These are phyloP conservation scores for Plasmopara halstedii DNA, from an alignment of 352 stramenopile species.

Conservation along the genomic window DNA sequence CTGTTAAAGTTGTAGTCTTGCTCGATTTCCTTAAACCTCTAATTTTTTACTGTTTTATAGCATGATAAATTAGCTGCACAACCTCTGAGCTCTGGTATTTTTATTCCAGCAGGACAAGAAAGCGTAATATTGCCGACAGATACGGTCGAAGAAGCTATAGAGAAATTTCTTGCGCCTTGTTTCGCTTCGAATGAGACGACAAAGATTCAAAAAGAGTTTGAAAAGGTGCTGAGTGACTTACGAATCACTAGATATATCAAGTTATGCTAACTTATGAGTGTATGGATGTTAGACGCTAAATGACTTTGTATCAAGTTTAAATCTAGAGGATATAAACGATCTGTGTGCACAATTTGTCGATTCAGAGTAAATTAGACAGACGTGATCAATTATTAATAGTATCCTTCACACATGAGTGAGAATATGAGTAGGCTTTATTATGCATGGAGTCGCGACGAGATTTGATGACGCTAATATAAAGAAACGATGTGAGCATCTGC, in stretches of 20 bases:
- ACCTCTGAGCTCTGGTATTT: slow-evolving; percentile 17
- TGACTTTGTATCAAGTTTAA: slow-evolving; percentile 50
- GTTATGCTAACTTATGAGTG: slow-evolving; percentile 4
- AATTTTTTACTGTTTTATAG: not conserved
- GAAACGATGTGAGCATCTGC: no score
- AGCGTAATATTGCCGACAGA: slow-evolving; percentile 32
- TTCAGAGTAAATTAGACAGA: slow-evolving; percentile 14
- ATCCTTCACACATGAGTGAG: no score
- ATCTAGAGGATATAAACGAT: slow-evolving; percentile 64
- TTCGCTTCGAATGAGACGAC: slow-evolving; percentile 50
- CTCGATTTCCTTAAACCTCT: no score
- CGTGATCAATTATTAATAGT: no score
- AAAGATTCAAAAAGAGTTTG: slow-evolving; percentile 52
- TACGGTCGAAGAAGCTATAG: slow-evolving; percentile 34
- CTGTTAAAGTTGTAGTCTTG: no score
- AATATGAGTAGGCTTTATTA: no score
- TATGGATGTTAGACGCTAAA: slow-evolving; percentile 25
- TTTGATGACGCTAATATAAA: slow-evolving; percentile 24
- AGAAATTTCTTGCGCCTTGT: slow-evolving; percentile 59
- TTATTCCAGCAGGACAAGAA: slow-evolving; percentile 13
- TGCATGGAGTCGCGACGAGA: slow-evolving; percentile 23
- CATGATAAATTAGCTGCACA: slow-evolving; percentile 14
- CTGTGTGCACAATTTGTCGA: slow-evolving; percentile 58
- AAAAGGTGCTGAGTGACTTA: slow-evolving; percentile 32
- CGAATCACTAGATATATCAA: not conserved